Percentiles rank a stretch among this genome's conserved stretches.
Conservation (phyloP, 208 protist genomes). For the Trypanosoma scelopori region DNA sequence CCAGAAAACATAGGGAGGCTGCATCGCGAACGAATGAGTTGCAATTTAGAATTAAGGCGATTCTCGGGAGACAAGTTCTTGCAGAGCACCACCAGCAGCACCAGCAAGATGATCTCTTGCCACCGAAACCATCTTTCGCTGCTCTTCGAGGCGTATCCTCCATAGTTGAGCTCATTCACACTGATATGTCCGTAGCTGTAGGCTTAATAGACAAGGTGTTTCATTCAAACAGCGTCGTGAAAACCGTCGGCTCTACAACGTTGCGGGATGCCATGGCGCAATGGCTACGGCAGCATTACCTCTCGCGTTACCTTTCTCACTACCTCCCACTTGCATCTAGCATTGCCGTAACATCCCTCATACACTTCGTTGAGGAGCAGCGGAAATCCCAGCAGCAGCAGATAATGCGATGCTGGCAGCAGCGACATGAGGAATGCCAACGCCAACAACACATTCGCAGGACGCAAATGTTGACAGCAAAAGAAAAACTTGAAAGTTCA, state of each 20-base stretch:
- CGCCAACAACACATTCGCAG: background rate
- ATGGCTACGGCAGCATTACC: background rate
- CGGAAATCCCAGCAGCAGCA: background rate
- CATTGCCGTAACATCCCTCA: background rate
- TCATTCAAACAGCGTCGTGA: too few species aligned
- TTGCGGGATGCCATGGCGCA: background rate
- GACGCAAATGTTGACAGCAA: background rate
- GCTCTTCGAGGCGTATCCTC: background rate
- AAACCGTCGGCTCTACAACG: background rate
- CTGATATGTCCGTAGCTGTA: background rate
- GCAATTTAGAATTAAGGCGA: background rate
- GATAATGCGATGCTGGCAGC: background rate
- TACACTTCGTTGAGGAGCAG: background rate
- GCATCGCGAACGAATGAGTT: background rate
- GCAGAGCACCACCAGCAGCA: background rate
- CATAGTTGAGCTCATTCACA: background rate
- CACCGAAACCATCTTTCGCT: background rate
- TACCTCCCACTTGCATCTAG: background rate
- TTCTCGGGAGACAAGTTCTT: background rate
- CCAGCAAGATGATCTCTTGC: background rate
- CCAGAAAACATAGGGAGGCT: constrained; percentile 12
- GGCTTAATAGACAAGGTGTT: background rate
- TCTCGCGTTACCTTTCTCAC: background rate
- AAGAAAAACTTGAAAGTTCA: constrained; percentile 4
- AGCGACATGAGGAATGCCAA: background rate